A percentile compares a stretch with the other conserved stretches of the same genome.
Evolutionary conservation across 257 asterid genomes (phyloP).

Genomic region (Petunia axillaris): DNA sequence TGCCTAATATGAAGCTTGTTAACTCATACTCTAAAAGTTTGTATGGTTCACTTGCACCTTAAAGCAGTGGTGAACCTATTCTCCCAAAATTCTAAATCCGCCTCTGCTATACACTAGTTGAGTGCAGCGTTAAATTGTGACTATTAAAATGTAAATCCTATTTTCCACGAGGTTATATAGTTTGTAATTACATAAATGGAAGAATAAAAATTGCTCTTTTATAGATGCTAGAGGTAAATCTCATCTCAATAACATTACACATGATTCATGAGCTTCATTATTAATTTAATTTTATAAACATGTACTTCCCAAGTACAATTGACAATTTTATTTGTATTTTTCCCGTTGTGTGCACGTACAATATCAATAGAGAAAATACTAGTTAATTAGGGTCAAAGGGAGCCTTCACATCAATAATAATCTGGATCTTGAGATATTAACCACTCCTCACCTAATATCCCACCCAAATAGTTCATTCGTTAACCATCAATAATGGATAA

Average conservation of each 20-base stretch:
- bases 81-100: no score
- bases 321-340: neutral
- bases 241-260: neutral
- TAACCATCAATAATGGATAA: neutral
- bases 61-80: no score
- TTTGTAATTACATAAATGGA: no score
- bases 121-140: no score
- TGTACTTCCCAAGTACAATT: neutral
- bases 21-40: no score
- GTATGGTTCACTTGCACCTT: no score
- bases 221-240: no score
- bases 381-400: neutral
- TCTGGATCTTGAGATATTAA: conserved; percentile 40
- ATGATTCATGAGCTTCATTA: conserved; percentile 1
- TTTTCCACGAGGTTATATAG: no score
- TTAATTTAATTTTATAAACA: neutral
- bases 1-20: no score
- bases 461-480: conserved; percentile 28
- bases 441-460: conserved; percentile 49
- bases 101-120: no score
- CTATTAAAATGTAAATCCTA: no score
- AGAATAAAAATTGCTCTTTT: no score
- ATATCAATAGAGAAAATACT: neutral
- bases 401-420: conserved; percentile 27
- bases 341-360: neutral